phyloP scores from a whole-genome alignment of 306 rosid species.

The Cicer pinnatifidum region DNA sequence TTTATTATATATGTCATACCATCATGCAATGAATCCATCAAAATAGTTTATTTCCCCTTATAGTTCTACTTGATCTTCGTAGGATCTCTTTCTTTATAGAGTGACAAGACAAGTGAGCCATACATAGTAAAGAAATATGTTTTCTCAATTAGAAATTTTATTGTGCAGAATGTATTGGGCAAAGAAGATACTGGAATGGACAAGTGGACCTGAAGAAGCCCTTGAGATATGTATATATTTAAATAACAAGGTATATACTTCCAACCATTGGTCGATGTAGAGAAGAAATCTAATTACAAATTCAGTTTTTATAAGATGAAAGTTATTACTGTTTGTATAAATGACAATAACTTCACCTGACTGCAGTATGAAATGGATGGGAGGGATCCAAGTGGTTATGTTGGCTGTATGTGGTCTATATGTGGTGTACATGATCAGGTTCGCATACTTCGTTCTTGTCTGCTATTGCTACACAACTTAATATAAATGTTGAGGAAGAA shows the following conservation, averaged over 20 bases:
- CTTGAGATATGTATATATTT: slow-evolving; percentile 75
- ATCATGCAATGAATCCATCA: slow-evolving; percentile 17
- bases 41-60: background rate
- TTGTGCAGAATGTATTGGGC: slow-evolving; percentile 94
- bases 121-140: slow-evolving; percentile 6
- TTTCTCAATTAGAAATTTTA: slow-evolving; percentile 26
- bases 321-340: slow-evolving; percentile 17
- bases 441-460: slow-evolving; percentile 28
- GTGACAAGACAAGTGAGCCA: background rate
- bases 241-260: slow-evolving; percentile 70
- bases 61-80: slow-evolving; percentile 14
- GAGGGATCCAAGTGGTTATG: slow-evolving; percentile 89
- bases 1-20: slow-evolving; percentile 1
- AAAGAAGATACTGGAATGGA: slow-evolving; percentile 96
- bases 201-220: slow-evolving; percentile 94
- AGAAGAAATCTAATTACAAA: slow-evolving; percentile 17
- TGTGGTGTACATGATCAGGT: slow-evolving; percentile 98
- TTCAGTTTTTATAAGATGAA: background rate
- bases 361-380: slow-evolving; percentile 92
- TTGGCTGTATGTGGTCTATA: slow-evolving; percentile 97
- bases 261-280: background rate
- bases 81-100: background rate
- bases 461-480: background rate
- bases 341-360: slow-evolving; percentile 34
- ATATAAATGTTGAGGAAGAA: slow-evolving; percentile 24